phyloP scores from a whole-genome alignment of 257 asterid species.

The Salvia splendens region DNA sequence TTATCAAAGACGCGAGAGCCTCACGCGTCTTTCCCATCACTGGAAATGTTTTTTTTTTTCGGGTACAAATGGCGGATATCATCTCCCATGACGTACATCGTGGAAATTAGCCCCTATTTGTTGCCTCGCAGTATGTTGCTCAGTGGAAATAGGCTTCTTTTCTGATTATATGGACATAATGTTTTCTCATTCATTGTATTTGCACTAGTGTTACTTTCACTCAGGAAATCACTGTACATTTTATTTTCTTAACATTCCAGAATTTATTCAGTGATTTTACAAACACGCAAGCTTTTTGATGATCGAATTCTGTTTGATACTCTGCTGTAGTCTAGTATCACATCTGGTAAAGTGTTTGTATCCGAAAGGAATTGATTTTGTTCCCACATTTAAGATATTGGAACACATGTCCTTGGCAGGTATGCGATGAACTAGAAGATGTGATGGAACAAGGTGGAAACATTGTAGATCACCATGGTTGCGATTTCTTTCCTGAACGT shows the following conservation, averaged over 20 bases:
- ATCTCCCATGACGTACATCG: too few species aligned
- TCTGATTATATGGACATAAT: not conserved
- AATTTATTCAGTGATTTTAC: not conserved
- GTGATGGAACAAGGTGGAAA: slow-evolving; percentile 90
- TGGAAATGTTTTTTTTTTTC: too few species aligned
- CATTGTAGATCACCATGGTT: slow-evolving; percentile 95
- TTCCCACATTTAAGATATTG: not conserved
- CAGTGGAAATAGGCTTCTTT: not conserved
- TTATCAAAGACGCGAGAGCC: too few species aligned
- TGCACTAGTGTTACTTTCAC: not conserved
- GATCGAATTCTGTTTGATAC: slow-evolving; percentile 1
- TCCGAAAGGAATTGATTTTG: not conserved
- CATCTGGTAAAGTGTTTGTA: not conserved
- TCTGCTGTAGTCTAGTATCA: not conserved
- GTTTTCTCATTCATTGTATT: not conserved
- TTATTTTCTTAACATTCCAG: not conserved
- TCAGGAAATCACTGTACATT: not conserved
- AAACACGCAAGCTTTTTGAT: not conserved
- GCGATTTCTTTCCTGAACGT: slow-evolving; percentile 94
- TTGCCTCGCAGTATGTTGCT: not conserved
- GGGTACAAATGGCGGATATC: too few species aligned
- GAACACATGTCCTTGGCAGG: slow-evolving; percentile 38
- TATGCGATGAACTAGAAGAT: slow-evolving; percentile 94
- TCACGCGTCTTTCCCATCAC: too few species aligned
- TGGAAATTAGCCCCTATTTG: too few species aligned